Percentiles rank a stretch among this genome's conserved stretches.
Conservation (phyloP, 306 rosid species). For the Citrullus colocynthis region DNA sequence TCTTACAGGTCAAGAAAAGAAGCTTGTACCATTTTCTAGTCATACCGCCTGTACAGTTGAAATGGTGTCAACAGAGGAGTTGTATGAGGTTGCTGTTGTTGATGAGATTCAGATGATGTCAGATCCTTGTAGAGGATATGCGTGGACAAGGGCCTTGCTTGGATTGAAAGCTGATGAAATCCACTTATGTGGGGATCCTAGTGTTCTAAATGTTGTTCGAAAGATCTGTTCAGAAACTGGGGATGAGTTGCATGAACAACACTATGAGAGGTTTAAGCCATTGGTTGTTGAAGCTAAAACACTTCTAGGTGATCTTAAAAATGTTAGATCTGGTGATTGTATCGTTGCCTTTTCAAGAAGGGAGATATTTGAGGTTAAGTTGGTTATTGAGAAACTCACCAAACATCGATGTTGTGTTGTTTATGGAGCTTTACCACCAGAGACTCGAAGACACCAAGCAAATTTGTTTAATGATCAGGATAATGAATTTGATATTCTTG, state of each 20-base stretch:
- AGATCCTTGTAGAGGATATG: constrained; percentile 61
- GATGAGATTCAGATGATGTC: constrained; percentile 94
- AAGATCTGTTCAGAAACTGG: constrained; percentile 66
- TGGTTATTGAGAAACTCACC: constrained; percentile 75
- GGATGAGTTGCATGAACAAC: constrained; percentile 61
- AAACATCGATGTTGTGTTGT: constrained; percentile 74
- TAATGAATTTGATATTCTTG: constrained; percentile 74
- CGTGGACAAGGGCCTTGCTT: constrained; percentile 85
- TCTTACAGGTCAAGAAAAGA: constrained; percentile 78
- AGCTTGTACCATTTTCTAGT: constrained; percentile 58
- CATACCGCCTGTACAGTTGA: constrained; percentile 84
- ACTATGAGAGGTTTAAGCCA: constrained; percentile 85
- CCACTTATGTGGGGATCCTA: constrained; percentile 78
- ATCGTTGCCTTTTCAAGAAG: constrained; percentile 93
- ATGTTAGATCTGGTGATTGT: constrained; percentile 84
- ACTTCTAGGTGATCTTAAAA: constrained; percentile 56
- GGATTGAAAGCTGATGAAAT: constrained; percentile 92
- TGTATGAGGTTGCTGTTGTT: constrained; percentile 76
- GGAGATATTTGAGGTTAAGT: constrained; percentile 83
- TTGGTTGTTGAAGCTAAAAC: constrained; percentile 91
- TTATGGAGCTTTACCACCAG: constrained; percentile 90
- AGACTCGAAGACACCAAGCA: constrained; percentile 82
- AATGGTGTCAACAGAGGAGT: constrained; percentile 68
- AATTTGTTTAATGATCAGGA: constrained; percentile 66
- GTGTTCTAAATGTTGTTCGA: constrained; percentile 60